phyloP scores from a whole-genome alignment of 2,329 filamentous ascomycete species.

The Pseudogymnoascus sp. region DNA sequence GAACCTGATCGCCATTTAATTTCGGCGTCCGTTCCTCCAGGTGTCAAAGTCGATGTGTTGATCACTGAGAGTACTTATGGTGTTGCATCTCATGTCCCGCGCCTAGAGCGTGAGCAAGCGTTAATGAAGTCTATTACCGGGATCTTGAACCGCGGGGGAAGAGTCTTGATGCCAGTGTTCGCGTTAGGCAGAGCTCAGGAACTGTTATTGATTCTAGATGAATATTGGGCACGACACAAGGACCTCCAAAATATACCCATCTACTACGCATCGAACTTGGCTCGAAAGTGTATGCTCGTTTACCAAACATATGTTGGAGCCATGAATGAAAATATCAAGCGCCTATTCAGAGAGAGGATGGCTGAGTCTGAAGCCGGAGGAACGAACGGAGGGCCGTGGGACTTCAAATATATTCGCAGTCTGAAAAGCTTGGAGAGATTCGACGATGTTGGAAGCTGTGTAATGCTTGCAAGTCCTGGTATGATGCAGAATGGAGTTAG shows the following conservation, averaged over 20 bases:
- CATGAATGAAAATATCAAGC: conserved; percentile 99
- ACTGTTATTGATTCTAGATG: conserved; percentile 85
- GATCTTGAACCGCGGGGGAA: conserved; percentile 82
- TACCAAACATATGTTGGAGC: conserved; percentile 97
- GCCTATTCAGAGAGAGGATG: conserved; percentile 87
- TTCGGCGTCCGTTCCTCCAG: conserved; percentile 80
- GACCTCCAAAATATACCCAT: conserved; percentile 89
- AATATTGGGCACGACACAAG: conserved; percentile 87
- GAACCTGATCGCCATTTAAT: conserved; percentile 95
- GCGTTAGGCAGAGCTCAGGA: conserved; percentile 91
- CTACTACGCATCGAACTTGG: conserved; percentile 94
- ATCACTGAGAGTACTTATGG: conserved; percentile 98
- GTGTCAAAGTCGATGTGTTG: conserved; percentile 87
- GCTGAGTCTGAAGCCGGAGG: conserved; percentile 73
- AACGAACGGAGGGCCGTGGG: conserved; percentile 83
- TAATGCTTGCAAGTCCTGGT: conserved; percentile 95
- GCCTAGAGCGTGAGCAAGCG: conserved; percentile 82
- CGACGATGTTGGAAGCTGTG: conserved; percentile 88
- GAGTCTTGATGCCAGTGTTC: conserved; percentile 91
- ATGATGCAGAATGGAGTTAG: conserved; percentile 98
- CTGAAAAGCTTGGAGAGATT: conserved; percentile 91
- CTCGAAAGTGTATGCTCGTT: conserved; percentile 94
- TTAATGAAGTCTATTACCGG: conserved; percentile 93
- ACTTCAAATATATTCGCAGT: conserved; percentile 89
- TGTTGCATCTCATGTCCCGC: conserved; percentile 85